Evolutionary conservation across 257 asterid genomes (phyloP), one percentile per base, ranked within the genome.

Genomic region (Solanum chiquidenum): DNA sequence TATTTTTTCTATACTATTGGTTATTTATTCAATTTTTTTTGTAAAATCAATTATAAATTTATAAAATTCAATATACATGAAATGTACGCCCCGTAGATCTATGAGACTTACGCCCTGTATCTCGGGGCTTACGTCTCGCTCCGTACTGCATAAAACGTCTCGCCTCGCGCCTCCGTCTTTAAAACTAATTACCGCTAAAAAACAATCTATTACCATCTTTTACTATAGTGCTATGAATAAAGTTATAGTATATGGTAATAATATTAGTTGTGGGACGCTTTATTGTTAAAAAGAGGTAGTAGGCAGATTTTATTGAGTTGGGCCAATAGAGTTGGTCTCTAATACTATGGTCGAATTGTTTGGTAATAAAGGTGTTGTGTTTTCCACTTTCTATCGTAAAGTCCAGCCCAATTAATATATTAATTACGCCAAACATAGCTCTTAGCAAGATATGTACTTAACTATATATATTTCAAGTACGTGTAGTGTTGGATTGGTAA

Each of bases 101-200:
- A 46, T 13, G 58, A 52, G 9, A 52, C 3, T 16, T 52, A 52
- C 23, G 0, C 23, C 23, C 23, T 20, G 9, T 52, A 4, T 52
- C 23, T 52, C 4, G 1, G 3, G 9, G 3, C 0, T 16, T 52
- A 52, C 23, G 1, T 1, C 9, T 16, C 23, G 0, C 62, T 52
- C 9, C 1, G 1, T 52, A 52, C 9, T 6, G 9, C 60, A 52
- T 52, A 52, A 52, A 52, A 52, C 4, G 3, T 6, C 62, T 44
- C 6, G 6, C 55, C 3, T 46, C 58, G 0, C 20, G 0, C 58
- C 3, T 46, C 20, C 20, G 1, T 46, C 58, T 46, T 5, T 46
- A 46, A 46, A 6, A 46, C 18, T 46, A 46, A 49, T 5, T 49
- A 14, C 20, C 8, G 58, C 58, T 13, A 62, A 62, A 21, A 23